Percentiles rank a stretch among this genome's conserved stretches.
phyloP scores from a whole-genome alignment of 2,329 filamentous ascomycete genomes.

The Fusarium setosum region DNA sequence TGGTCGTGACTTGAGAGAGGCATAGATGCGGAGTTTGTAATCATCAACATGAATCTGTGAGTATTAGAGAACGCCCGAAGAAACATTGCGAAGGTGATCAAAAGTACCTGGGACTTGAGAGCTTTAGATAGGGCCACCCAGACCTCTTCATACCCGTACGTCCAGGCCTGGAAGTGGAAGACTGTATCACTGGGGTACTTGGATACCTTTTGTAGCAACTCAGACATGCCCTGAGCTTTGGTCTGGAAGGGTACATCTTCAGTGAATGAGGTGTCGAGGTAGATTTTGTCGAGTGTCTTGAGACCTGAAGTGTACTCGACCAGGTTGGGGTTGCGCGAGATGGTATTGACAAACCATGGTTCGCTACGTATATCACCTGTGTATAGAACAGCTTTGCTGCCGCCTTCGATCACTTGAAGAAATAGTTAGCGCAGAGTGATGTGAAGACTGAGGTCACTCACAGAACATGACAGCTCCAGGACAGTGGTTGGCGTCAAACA shows the following conservation, averaged over 20 bases:
- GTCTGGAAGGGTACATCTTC: conserved; percentile 61
- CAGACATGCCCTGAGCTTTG: conserved; percentile 79
- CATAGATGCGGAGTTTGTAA: conserved; percentile 82
- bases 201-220: conserved; percentile 76
- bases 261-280: conserved; percentile 87
- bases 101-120: conserved; percentile 69
- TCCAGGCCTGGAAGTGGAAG: conserved; percentile 91
- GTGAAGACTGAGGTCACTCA: conserved; percentile 48
- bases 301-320: conserved; percentile 77
- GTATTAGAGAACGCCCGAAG: neutral
- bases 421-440: neutral
- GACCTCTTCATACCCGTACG: conserved; percentile 89
- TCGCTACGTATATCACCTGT: conserved; percentile 91
- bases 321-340: conserved; percentile 77
- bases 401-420: conserved; percentile 75
- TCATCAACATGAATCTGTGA: conserved; percentile 80
- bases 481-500: conserved; percentile 94
- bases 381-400: conserved; percentile 80
- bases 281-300: conserved; percentile 81
- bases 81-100: neutral
- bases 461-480: conserved; percentile 90
- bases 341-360: conserved; percentile 82
- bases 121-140: conserved; percentile 84
- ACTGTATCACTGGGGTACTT: conserved; percentile 78
- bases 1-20: conserved; percentile 64